phyloP scores from a whole-genome alignment of 2,329 filamentous ascomycete genomes.

The Dactylellina drechsleri region DNA sequence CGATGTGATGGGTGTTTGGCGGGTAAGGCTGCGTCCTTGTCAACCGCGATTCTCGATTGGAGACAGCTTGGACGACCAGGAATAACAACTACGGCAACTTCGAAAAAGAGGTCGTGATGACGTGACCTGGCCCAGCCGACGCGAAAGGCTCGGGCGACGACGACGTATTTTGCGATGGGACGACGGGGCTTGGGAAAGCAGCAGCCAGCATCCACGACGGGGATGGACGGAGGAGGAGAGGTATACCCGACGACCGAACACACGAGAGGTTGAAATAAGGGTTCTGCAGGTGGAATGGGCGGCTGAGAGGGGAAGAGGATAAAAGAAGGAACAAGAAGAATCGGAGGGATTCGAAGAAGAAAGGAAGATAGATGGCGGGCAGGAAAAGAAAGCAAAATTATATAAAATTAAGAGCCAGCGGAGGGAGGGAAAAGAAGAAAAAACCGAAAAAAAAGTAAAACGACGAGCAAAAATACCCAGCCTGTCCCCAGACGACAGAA shows the following conservation, averaged over 20 bases:
- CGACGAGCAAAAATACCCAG: conserved; percentile 54
- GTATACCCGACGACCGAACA: conserved; percentile 22
- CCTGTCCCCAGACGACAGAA: conserved; percentile 47
- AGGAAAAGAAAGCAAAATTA: conserved; percentile 56
- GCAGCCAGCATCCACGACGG: conserved; percentile 15
- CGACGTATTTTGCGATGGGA: conserved; percentile 32
- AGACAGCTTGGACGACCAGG: conserved; percentile 42
- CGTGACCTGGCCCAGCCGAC: conserved; percentile 42
- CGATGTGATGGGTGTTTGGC: conserved; percentile 47
- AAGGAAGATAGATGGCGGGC: conserved; percentile 53
- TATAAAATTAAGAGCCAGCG: conserved; percentile 42
- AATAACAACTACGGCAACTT: conserved; percentile 25
- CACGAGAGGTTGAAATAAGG: conserved; percentile 42
- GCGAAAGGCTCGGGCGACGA: conserved; percentile 41
- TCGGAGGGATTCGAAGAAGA: conserved; percentile 44
- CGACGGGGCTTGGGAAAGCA: conserved; percentile 1
- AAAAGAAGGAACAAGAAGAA: conserved; percentile 28
- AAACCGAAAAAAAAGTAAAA: conserved; percentile 47
- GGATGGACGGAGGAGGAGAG: conserved; percentile 21
- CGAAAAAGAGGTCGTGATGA: conserved; percentile 45
- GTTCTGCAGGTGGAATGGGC: conserved; percentile 41
- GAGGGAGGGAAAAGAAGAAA: conserved; percentile 38
- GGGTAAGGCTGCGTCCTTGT: conserved; percentile 52
- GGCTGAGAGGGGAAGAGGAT: conserved; percentile 30
- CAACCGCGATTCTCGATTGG: conserved; percentile 53